Conservation (phyloP, 2,329 filamentous ascomycete species). For the Diplodia sapinea region DNA sequence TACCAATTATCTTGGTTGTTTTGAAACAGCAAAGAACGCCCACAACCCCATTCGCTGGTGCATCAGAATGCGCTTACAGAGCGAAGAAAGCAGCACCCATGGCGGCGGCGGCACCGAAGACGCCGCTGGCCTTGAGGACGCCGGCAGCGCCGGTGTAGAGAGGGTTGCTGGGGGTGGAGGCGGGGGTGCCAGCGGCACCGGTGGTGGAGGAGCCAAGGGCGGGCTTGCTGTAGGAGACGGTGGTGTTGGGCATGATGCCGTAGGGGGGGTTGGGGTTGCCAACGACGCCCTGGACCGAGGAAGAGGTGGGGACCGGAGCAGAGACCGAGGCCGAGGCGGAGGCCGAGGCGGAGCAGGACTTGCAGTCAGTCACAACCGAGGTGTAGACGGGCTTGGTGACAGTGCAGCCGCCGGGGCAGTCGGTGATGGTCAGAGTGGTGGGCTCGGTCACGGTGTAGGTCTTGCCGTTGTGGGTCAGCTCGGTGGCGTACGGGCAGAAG, state of each 20-base stretch:
- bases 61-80: constrained; percentile 21
- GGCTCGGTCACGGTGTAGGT: constrained; percentile 31
- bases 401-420: constrained; percentile 36
- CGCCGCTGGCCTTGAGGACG: constrained; percentile 55
- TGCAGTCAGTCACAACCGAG: constrained; percentile 28
- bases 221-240: constrained; percentile 38
- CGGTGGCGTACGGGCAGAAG: constrained; percentile 38
- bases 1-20: constrained; percentile 25
- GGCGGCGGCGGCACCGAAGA: constrained; percentile 51
- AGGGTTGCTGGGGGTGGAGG: constrained; percentile 38
- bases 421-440: constrained; percentile 36
- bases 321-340: constrained; percentile 9
- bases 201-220: constrained; percentile 34
- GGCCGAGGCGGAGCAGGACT: constrained; percentile 20
- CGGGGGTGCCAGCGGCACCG: constrained; percentile 38
- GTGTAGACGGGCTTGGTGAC: constrained; percentile 38
- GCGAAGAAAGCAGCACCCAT: constrained; percentile 31
- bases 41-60: background rate
- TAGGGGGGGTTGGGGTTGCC: constrained; percentile 36
- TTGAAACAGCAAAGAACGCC: constrained; percentile 6
- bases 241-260: constrained; percentile 42
- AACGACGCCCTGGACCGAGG: constrained; percentile 32
- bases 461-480: constrained; percentile 18
- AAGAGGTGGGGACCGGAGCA: constrained; percentile 15
- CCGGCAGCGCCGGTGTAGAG: constrained; percentile 55